Base-by-base conservation (phyloP, 1,139 yeast genomes). In the Pichia sp. region DNA sequence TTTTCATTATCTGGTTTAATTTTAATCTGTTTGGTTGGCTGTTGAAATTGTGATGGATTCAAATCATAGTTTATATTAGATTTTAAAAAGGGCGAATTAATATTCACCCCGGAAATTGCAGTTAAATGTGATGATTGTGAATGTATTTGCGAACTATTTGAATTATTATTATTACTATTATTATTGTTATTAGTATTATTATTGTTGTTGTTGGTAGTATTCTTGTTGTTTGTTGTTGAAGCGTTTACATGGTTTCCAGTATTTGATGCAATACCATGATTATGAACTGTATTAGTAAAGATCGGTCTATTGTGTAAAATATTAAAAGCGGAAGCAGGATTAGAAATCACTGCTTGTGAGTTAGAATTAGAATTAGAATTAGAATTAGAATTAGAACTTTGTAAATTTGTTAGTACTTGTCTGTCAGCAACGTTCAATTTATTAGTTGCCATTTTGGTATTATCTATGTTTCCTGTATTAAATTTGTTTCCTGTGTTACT, bases 81-180 rank as follows among this genome's bases (percentile, higher is more conserved):
- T 4, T 47, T 31, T 22, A 32, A 36, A 29, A 51, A 51, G 2
- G 54, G 54, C 20, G 54, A 51, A n/a, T 37, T 25, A 33, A 46
- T 46, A 4, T 49, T 27, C 30, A 49, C 31, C 3, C 50, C 49
- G 23, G 47, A 40, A 22, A 39, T 32, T 43, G 41, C 42, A 30
- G 44, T 45, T 34, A 47, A 39, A 39, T 51, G 49, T 24, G 41
- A 20, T 27, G 37, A 22, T 24, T 27, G 35, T 22, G 12, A 4
- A 35, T 39, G 39, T 28, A 25, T 25, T 30, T 33, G 43, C 4
- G 30, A 37, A n/a, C n/a, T n/a, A n/a, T n/a, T n/a, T n/a, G n/a
- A n/a, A n/a, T n/a, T n/a, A n/a, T n/a, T n/a, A n/a, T n/a, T n/a
- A n/a, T n/a, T n/a, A n/a, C n/a, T n/a, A n/a, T n/a, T n/a, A n/a